phyloP scores from a whole-genome alignment of 2,329 filamentous ascomycete genomes.

The Penicillium sp. region DNA sequence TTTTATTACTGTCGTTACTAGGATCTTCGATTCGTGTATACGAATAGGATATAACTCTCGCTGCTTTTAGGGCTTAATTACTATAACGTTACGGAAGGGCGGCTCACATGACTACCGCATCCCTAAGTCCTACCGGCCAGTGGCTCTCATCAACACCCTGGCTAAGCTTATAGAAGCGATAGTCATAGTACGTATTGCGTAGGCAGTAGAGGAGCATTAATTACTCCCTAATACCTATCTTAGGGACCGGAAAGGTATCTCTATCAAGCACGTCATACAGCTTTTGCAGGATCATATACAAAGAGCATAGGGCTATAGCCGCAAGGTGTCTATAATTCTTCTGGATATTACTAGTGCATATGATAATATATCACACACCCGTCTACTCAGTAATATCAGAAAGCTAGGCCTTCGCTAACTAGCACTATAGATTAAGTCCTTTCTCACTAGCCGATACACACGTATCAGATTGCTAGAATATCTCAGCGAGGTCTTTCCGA shows the following conservation, averaged over 20 bases:
- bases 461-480: conserved; percentile 2
- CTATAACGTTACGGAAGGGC: conserved; percentile 8
- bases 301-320: background rate
- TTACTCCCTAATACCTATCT: no score
- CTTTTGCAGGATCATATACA: no score
- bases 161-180: conserved; percentile 15
- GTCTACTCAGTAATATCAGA: conserved; percentile 5
- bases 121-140: conserved; percentile 16
- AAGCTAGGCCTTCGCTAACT: no score
- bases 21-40: background rate
- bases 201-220: conserved; percentile 9
- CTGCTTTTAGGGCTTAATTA: no score
- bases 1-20: background rate
- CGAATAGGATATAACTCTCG: no score
- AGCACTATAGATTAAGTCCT: no score
- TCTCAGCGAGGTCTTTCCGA: background rate
- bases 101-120: conserved; percentile 7
- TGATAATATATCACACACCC: conserved; percentile 13
- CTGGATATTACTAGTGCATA: conserved; percentile 19
- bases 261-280: no score
- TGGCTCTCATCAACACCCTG: conserved; percentile 16
- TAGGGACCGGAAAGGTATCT: no score
- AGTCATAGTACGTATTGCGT: conserved; percentile 7
- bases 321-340: conserved; percentile 5
- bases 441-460: background rate